Percentiles rank a stretch among this genome's conserved stretches.
Evolutionary conservation across 2,329 filamentous ascomycete genomes (phyloP).

Genomic region (Beauveria sp.): DNA sequence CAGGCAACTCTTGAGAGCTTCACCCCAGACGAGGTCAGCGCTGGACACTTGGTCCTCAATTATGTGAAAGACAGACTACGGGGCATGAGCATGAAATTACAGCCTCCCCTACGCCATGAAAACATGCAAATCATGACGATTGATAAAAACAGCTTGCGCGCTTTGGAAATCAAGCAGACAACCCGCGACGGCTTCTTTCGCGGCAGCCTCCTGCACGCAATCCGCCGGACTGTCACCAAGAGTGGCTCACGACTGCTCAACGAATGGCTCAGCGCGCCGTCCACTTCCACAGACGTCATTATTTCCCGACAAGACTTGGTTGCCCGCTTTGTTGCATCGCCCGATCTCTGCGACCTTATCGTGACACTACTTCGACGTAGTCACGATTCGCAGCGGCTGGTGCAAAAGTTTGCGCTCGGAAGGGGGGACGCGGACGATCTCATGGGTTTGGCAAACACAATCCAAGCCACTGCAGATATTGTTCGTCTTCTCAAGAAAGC

Average conservation of each 20-base stretch:
- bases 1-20: slow-evolving; percentile 48
- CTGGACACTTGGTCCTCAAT: slow-evolving; percentile 72
- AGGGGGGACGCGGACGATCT: slow-evolving; percentile 90
- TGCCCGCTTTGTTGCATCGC: slow-evolving; percentile 59
- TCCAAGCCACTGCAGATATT: slow-evolving; percentile 65
- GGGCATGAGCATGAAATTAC: slow-evolving; percentile 71
- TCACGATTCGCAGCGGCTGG: slow-evolving; percentile 78
- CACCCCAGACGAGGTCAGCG: slow-evolving; percentile 59
- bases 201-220: slow-evolving; percentile 83
- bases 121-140: slow-evolving; percentile 76
- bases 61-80: slow-evolving; percentile 77
- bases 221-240: slow-evolving; percentile 83
- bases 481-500: slow-evolving; percentile 35
- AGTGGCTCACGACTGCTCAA: slow-evolving; percentile 79
- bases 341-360: slow-evolving; percentile 62
- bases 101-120: slow-evolving; percentile 69
- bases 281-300: slow-evolving; percentile 76
- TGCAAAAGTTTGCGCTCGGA: slow-evolving; percentile 90
- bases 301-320: slow-evolving; percentile 76
- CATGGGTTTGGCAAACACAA: slow-evolving; percentile 72
- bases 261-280: slow-evolving; percentile 82
- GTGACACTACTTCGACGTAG: slow-evolving; percentile 62
- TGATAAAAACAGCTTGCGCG: slow-evolving; percentile 83
- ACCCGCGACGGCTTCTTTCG: slow-evolving; percentile 70
- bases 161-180: slow-evolving; percentile 82